Evolutionary conservation across 2,329 filamentous ascomycete species (phyloP).

Genomic region (Hymenoscyphus salicellus): DNA sequence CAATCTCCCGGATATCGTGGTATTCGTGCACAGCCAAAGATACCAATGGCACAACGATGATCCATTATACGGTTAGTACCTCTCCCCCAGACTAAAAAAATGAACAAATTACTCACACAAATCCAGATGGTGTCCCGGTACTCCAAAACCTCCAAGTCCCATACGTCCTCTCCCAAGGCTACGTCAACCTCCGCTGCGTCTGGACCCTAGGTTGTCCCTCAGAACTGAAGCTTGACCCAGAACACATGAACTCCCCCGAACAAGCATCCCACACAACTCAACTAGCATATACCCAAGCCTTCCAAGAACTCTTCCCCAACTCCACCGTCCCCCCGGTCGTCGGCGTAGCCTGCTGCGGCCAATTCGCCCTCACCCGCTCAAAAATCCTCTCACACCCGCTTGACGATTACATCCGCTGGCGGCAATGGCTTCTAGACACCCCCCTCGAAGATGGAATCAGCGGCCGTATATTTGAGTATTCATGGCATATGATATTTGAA

Average conservation of each 20-base stretch:
- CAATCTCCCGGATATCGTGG: conserved; percentile 37
- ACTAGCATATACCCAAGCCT: conserved; percentile 42
- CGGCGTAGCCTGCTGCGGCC: conserved; percentile 58
- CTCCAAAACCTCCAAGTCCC: conserved; percentile 48
- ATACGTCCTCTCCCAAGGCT: conserved; percentile 50
- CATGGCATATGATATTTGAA: conserved; percentile 63
- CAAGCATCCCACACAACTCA: conserved; percentile 35
- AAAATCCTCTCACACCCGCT: conserved; percentile 47
- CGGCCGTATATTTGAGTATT: conserved; percentile 59
- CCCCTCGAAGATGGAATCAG: conserved; percentile 51
- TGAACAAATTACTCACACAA: conserved; percentile 38
- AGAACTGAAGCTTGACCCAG: conserved; percentile 42
- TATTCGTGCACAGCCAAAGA: conserved; percentile 44
- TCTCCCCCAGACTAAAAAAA: background rate
- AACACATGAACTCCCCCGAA: conserved; percentile 38
- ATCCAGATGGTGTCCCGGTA: conserved; percentile 46
- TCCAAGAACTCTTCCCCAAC: conserved; percentile 43
- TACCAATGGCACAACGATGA: conserved; percentile 36
- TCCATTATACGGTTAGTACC: conserved; percentile 17
- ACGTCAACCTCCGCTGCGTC: conserved; percentile 58
- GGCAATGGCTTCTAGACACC: conserved; percentile 58
- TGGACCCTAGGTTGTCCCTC: conserved; percentile 53
- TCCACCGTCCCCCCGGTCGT: conserved; percentile 47
- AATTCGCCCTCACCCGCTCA: conserved; percentile 57
- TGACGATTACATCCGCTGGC: conserved; percentile 53